Evolutionary conservation across 495 filamentous ascomycete genomes (phyloP).

Genomic region (Aspergillus cristatus): DNA sequence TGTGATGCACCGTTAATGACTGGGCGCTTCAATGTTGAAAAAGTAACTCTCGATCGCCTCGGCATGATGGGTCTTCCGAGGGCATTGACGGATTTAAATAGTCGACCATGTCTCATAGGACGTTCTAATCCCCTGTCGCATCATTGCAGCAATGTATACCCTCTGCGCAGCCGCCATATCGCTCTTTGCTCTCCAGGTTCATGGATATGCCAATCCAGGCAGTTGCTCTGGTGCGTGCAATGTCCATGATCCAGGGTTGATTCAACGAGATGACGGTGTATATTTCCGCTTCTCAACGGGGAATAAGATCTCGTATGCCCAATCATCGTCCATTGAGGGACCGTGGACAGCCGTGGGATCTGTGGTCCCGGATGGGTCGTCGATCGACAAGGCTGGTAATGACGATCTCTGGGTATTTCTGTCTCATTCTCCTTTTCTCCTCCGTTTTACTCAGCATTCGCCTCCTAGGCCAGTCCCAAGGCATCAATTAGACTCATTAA

Average conservation of each 20-base stretch:
- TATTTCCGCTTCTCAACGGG: constrained; percentile 72
- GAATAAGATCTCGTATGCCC: constrained; percentile 54
- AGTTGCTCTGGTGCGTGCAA: constrained; percentile 52
- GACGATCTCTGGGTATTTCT: constrained; percentile 58
- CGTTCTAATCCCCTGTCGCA: too few species aligned
- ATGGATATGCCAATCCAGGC: constrained; percentile 44
- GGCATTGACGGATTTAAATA: too few species aligned
- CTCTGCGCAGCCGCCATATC: neutral
- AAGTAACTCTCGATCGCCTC: too few species aligned
- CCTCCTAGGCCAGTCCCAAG: too few species aligned
- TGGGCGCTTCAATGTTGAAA: too few species aligned
- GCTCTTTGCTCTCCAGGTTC: constrained; percentile 18
- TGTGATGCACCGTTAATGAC: too few species aligned
- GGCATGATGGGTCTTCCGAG: too few species aligned
- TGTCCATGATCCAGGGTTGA: constrained; percentile 56
- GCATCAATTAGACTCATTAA: too few species aligned
- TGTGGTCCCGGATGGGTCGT: constrained; percentile 48
- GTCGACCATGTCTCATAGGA: too few species aligned
- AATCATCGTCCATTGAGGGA: constrained; percentile 48
- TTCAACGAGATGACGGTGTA: constrained; percentile 51
- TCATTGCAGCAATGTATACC: too few species aligned
- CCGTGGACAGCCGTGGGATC: constrained; percentile 59
- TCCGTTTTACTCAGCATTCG: too few species aligned
- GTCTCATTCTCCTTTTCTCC: too few species aligned
- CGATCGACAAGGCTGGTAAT: constrained; percentile 51